Conservation (phyloP, 495 filamentous ascomycete species). For the Ramalina peruviana region DNA sequence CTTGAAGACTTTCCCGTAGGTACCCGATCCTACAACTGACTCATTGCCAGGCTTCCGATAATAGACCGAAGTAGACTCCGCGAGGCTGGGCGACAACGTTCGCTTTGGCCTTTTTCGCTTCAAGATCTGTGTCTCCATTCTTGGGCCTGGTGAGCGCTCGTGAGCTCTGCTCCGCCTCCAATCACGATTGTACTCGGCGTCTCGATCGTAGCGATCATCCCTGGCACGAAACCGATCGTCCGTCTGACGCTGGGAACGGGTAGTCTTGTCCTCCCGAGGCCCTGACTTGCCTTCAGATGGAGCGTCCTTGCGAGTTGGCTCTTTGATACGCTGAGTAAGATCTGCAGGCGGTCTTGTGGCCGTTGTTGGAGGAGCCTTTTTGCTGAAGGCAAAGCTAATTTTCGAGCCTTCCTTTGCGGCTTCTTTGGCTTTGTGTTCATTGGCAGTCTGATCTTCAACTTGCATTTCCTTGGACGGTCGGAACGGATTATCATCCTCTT, state of each 20-base stretch:
- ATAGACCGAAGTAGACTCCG: constrained; percentile 71
- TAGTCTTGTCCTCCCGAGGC: constrained; percentile 18
- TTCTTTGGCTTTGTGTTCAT: constrained; percentile 32
- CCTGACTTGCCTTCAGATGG: constrained; percentile 2
- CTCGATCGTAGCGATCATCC: constrained; percentile 36
- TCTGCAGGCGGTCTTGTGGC: constrained; percentile 55
- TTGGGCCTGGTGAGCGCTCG: constrained; percentile 26
- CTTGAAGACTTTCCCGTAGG: constrained; percentile 97
- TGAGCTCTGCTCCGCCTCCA: constrained; percentile 13
- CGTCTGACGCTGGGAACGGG: constrained; percentile 29
- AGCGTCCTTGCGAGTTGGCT: constrained; percentile 19
- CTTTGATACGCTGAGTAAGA: constrained; percentile 55
- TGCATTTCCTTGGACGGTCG: constrained; percentile 48
- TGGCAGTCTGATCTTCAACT: constrained; percentile 42
- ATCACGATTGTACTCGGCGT: constrained; percentile 15
- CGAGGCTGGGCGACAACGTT: constrained; percentile 53
- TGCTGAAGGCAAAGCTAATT: constrained; percentile 80
- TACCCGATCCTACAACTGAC: constrained; percentile 85
- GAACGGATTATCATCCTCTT: constrained; percentile 48
- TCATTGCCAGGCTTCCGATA: constrained; percentile 87
- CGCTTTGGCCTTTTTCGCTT: constrained; percentile 61
- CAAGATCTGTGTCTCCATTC: constrained; percentile 53
- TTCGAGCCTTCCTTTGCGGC: constrained; percentile 49
- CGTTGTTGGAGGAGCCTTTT: constrained; percentile 44
- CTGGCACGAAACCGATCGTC: constrained; percentile 8